Base-by-base conservation (phyloP, 2,329 filamentous ascomycete genomes). In the Metarhizium humberi region DNA sequence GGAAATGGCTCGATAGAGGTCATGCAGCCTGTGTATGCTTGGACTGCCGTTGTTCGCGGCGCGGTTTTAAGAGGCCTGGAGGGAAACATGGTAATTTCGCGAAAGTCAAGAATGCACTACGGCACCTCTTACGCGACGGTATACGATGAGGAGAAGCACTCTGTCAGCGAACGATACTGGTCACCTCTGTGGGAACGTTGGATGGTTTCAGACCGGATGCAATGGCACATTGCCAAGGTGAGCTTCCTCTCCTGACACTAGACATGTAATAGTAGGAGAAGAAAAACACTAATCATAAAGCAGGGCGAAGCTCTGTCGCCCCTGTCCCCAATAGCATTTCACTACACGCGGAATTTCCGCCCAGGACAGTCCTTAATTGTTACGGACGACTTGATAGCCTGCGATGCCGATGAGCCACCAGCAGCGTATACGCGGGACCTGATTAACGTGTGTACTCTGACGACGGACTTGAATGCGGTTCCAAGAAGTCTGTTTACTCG, bases 181-280 rank as follows among this genome's bases (percentile, higher is more conserved):
- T 87, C 83, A 60, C 87, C 86, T 6, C 68, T 91, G 29, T 90
- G 87, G 87, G 87, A 91, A 71, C 72, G 87, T 51, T 91, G 86
- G 87, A 91, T 90, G 87, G 87, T 92, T 6, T 84, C 80, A 49
- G 86, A 92, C 68, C 78, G 88, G 50, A 91, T 92, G 87, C 86
- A 90, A 70, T 92, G 88, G 88, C 87, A 91, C 69, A 89, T 91
- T 66, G 81, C 84, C 58, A 90, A 90, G 79, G 86, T 85, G 63
- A 62, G 75, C 48, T 20, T 29, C n/a, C 38, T 29, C 8, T n/a
- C 13, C 34, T 36, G 34, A 51, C 47, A 53, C 43, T 42, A 47
- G 32, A 32, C 40, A 29, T 52, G 18, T 11, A 6, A 52, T 1
- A 0, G 7, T 10, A 11, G 46, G 16, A 32, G 6, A 25, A 25